Evolutionary conservation across 2,329 filamentous ascomycete genomes (phyloP), one percentile per base, ranked within the genome.

Genomic region (Blumeriella jaapii): DNA sequence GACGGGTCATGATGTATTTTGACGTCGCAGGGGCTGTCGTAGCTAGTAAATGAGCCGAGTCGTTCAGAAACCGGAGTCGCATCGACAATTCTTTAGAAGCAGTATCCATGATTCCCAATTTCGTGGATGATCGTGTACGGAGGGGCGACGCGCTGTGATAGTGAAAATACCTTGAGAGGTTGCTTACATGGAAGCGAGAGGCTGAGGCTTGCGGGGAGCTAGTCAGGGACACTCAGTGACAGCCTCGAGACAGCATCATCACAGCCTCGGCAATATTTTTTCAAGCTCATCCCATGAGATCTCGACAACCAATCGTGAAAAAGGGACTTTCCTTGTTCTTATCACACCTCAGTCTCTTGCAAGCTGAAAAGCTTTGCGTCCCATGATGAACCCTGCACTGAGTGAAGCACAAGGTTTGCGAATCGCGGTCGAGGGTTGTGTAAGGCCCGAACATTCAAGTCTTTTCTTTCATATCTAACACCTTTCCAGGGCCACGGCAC

Each of bases 371-470:
- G 22, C 22, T 24, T 16, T 28, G n/a, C 14, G 29, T 18, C 18
- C 36, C 33, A 45, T 25, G 4, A 54, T 55, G 51, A 37, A 43
- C 34, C 34, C 46, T 36, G 34, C 45, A 35, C 26, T 54, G 9
- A 25, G 48, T 13, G 48, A 55, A 36, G 45, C 42, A 19, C 45
- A 55, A 29, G 71, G 71, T 39, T 64, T 93, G 41, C 77, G 85
- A 37, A 68, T 95, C 43, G 89, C 86, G 13, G 64, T 93, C 5
- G 82, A 93, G 65, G 87, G 87, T 50, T 94, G 87, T 56, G 82
- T 87, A 64, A 60, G 79, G 63, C 16, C 31, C 26, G 15, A 25
- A 15, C n/a, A 11, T 25, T 18, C 14, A 8, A 9, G 27, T 31
- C 13, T 23, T 25, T 19, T 12, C 8, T 24, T 25, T 28, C 19